Evolutionary conservation across 164 flowering plant genomes (phyloP).

Genomic region (Tetrastigma voinierianum): DNA sequence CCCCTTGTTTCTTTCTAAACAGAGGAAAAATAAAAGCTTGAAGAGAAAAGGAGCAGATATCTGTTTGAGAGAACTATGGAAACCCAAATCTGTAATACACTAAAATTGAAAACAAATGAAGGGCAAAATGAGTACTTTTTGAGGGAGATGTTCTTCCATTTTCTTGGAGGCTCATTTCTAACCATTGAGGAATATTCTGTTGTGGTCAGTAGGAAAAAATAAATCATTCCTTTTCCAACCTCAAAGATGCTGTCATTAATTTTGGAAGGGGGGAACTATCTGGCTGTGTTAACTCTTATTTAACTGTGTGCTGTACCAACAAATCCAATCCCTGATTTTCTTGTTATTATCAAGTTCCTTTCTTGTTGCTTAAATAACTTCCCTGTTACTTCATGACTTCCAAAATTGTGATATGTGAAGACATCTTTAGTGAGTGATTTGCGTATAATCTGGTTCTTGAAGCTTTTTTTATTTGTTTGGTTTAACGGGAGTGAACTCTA

Average conservation of each 20-base stretch:
- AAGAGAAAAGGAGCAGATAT: too few relatives aligned
- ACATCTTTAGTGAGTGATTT: neutral
- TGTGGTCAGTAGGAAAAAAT: neutral
- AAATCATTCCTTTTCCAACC: neutral
- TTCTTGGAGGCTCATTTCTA: neutral
- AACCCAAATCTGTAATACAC: too few relatives aligned
- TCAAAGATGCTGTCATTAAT: neutral
- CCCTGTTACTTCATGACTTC: neutral
- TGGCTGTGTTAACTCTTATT: neutral
- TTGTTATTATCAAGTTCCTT: neutral
- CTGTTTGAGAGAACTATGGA: too few relatives aligned
- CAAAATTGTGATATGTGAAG: neutral
- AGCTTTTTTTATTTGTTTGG: neutral
- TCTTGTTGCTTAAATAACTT: neutral
- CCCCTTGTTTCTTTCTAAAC: too few relatives aligned
- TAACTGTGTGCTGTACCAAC: neutral
- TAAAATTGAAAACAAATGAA: too few relatives aligned
- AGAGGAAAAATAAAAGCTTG: too few relatives aligned
- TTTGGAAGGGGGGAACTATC: neutral
- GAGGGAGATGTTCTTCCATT: too few relatives aligned
- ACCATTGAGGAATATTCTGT: neutral
- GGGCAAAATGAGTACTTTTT: too few relatives aligned
- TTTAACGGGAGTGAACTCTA: slow-evolving; percentile 12
- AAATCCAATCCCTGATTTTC: neutral
- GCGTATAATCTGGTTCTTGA: neutral